These are phyloP conservation scores for Phialophora verrucosa DNA, from an alignment of 2,329 filamentous ascomycete genomes.

Conservation along the genomic window DNA sequence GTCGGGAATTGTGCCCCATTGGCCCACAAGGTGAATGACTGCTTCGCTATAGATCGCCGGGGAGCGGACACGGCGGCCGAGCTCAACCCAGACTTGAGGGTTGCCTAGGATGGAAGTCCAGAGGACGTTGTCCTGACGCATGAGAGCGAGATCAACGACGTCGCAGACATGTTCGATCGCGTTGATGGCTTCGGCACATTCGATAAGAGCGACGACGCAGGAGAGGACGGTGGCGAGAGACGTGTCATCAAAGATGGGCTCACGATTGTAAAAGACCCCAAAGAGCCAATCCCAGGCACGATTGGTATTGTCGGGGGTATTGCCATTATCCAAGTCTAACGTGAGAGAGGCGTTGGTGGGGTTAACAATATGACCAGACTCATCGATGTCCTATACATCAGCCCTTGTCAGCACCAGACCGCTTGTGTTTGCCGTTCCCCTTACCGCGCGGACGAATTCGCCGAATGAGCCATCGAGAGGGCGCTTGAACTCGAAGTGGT, in stretches of 20 bases:
- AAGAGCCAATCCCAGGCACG: constrained; percentile 53
- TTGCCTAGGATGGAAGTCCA: constrained; percentile 52
- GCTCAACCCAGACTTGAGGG: constrained; percentile 54
- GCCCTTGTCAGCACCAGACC: constrained; percentile 12
- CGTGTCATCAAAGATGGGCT: constrained; percentile 49
- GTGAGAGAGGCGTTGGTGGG: constrained; percentile 30
- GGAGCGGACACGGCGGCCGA: constrained; percentile 54
- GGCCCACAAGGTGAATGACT: constrained; percentile 43
- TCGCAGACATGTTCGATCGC: constrained; percentile 52
- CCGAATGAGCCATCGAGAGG: constrained; percentile 16
- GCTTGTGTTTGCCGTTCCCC: constrained; percentile 6
- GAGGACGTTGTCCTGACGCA: constrained; percentile 55
- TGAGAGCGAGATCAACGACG: constrained; percentile 55
- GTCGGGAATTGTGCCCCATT: constrained; percentile 40
- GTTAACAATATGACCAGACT: constrained; percentile 41
- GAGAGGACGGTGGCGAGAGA: constrained; percentile 49
- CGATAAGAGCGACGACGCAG: constrained; percentile 50
- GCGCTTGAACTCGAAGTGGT: constrained; percentile 37
- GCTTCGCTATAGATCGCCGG: constrained; percentile 48
- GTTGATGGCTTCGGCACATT: constrained; percentile 55
- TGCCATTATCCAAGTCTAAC: constrained; percentile 47
- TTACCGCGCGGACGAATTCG: constrained; percentile 34
- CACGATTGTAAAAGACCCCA: constrained; percentile 54
- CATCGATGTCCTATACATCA: constrained; percentile 44
- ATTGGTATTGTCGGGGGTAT: constrained; percentile 30